phyloP scores from a whole-genome alignment of 176 grass and related monocot species.

The Bolboschoenus planiculmis region DNA sequence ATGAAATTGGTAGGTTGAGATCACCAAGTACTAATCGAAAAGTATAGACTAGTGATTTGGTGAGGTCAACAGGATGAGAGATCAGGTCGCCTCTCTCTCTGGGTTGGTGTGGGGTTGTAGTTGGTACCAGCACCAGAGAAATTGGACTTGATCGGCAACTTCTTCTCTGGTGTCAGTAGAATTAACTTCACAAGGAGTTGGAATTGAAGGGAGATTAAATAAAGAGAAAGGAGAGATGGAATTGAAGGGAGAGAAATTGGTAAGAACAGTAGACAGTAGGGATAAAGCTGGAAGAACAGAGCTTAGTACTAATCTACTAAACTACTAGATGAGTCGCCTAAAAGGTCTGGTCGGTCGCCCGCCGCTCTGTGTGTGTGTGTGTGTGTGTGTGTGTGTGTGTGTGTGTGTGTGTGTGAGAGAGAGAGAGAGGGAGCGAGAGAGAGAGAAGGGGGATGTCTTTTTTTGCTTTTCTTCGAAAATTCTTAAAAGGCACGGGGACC shows the following conservation, averaged over 20 bases:
- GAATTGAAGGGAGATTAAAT: background rate
- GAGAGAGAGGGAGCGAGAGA: background rate
- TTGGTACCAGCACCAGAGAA: background rate
- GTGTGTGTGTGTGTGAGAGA: background rate
- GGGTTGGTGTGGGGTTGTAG: background rate
- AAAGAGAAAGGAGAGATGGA: background rate
- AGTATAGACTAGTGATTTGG: background rate
- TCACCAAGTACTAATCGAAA: background rate
- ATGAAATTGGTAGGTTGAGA: background rate
- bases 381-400: background rate
- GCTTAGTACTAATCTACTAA: background rate
- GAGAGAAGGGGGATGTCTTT: background rate
- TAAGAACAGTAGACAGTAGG: background rate
- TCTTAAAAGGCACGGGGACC: background rate
- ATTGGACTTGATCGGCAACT: background rate
- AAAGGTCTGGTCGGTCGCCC: background rate
- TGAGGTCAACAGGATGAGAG: background rate
- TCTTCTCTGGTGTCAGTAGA: background rate
- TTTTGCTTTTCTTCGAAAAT: conserved; percentile 7
- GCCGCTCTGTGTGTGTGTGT: background rate
- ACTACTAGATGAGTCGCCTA: background rate
- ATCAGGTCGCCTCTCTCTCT: background rate
- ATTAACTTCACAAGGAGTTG: background rate
- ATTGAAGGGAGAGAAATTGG: background rate
- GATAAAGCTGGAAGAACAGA: background rate